A percentile compares a stretch with the other conserved stretches of the same genome.
Evolutionary conservation across 2,329 filamentous ascomycete genomes (phyloP).

Genomic region (Calonectria montana): DNA sequence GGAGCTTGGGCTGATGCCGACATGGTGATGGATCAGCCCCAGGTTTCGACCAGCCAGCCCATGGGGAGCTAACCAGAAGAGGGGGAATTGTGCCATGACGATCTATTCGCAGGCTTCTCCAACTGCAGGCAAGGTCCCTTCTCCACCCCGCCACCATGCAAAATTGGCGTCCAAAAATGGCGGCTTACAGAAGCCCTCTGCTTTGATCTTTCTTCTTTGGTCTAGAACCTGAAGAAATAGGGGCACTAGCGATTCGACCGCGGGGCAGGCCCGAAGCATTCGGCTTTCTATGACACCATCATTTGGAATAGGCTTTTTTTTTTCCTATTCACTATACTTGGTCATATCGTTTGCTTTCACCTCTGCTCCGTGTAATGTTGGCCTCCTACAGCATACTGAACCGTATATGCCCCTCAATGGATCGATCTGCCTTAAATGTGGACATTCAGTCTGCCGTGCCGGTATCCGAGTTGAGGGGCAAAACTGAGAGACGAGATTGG

Average conservation of each 20-base stretch:
- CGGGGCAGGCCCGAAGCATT: not conserved
- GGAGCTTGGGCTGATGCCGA: not conserved
- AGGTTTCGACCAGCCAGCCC: not conserved
- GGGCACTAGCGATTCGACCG: not conserved
- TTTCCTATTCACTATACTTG: not conserved
- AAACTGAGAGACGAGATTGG: not conserved
- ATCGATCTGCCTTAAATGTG: not conserved
- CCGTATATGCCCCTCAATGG: not conserved
- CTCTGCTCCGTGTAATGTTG: not conserved
- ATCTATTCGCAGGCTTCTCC: not conserved
- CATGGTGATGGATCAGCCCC: not conserved
- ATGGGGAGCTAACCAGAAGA: not conserved
- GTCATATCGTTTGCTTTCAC: not conserved
- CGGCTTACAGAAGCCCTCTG: not conserved
- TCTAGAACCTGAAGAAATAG: constrained; percentile 1
- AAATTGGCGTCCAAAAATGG: not conserved
- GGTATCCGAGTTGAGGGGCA: not conserved
- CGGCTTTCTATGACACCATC: not conserved
- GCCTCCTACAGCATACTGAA: not conserved
- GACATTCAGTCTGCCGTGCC: not conserved
- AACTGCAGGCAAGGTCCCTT: not conserved
- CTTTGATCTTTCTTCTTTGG: not conserved
- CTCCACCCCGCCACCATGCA: not conserved
- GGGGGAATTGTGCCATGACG: not conserved
- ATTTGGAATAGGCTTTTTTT: not conserved